Percentiles rank a stretch among this genome's conserved stretches.
phyloP scores from a whole-genome alignment of 768 basidiomycete genomes.

The Asterophora parasitica region DNA sequence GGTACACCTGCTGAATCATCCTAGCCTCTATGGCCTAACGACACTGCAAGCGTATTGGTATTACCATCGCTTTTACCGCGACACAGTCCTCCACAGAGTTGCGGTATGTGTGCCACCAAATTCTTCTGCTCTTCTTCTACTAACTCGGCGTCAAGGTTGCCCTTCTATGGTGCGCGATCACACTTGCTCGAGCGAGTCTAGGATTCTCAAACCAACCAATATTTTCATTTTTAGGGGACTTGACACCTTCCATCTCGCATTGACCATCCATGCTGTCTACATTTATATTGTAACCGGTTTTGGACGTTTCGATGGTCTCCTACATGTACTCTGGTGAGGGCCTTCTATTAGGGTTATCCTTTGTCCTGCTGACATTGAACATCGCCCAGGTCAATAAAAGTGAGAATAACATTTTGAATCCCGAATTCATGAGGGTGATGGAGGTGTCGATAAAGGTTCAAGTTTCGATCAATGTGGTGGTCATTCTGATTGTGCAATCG shows the following conservation, averaged over 20 bases:
- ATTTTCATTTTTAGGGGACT: constrained; percentile 17
- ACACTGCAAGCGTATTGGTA: constrained; percentile 36
- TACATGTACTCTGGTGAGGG: constrained; percentile 10
- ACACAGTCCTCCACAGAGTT: constrained; percentile 30
- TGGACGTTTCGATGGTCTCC: constrained; percentile 17
- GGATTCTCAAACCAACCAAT: neutral
- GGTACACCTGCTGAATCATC: neutral
- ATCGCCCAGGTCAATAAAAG: constrained; percentile 22
- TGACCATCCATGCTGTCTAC: constrained; percentile 26
- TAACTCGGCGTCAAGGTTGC: constrained; percentile 21
- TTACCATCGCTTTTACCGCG: constrained; percentile 33
- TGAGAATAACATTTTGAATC: constrained; percentile 2
- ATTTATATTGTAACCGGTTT: constrained; percentile 22
- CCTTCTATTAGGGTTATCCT: neutral
- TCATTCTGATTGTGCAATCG: constrained; percentile 42
- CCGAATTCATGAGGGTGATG: neutral
- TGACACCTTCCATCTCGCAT: constrained; percentile 24
- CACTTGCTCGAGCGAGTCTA: neutral
- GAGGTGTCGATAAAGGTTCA: constrained; percentile 28
- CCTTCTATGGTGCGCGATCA: constrained; percentile 26
- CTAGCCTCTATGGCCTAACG: constrained; percentile 36
- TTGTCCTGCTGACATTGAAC: neutral
- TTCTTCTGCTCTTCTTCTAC: neutral
- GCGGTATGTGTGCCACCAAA: constrained; percentile 23
- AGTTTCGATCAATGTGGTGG: constrained; percentile 33